Evolutionary conservation across 139 green algal genomes (phyloP), one percentile per base, ranked within the genome.

Genomic region (Volvox reticuliferus): DNA sequence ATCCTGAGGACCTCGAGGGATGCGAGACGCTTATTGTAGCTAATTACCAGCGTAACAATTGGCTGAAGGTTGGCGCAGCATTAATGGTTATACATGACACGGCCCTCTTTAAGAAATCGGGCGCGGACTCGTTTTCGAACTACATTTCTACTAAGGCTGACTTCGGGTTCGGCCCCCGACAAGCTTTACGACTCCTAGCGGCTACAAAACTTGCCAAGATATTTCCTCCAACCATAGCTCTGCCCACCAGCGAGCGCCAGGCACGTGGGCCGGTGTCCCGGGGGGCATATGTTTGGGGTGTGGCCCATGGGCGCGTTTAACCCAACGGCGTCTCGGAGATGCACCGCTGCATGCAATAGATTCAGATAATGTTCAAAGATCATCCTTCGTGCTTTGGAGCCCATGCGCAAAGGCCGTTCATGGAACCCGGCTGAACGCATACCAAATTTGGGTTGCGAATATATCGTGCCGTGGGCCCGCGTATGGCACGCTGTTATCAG

Each of bases 11-110:
- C 87, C 62, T 91, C 0, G 76, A 86, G 35, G 87, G 87, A 68
- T 91, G 87, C 33, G 87, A 91, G 62, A 79, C 76, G 61, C 87
- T 91, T 12, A 91, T 91, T 33, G 76, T 91, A 9, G 76, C 76
- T 0, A 91, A 86, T 35, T 86, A 86, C 26, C 87, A 86, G 87
- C 75, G 76, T 22, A 91, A 91, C 61, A 91, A 91, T 33, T 91
- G 75, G 76, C 76, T 91, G 1, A 91, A 91, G 30, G 76, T 91
- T 17, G 87, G 87, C 17, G 86, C 86, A 77, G 86, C 87, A 1
- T 33, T 91, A 35, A 35, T 91, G 17, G 62, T 86, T 32, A 91
- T 91, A 19, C 75, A 91, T 86, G 87, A 91, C 62, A 91, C 75
- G 16, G 9, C 35, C 6, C 62, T 91, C 9, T 91, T 85, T 32